phyloP scores from a whole-genome alignment of 2,329 filamentous ascomycete genomes.

The Sporothrix dimorphospora region DNA sequence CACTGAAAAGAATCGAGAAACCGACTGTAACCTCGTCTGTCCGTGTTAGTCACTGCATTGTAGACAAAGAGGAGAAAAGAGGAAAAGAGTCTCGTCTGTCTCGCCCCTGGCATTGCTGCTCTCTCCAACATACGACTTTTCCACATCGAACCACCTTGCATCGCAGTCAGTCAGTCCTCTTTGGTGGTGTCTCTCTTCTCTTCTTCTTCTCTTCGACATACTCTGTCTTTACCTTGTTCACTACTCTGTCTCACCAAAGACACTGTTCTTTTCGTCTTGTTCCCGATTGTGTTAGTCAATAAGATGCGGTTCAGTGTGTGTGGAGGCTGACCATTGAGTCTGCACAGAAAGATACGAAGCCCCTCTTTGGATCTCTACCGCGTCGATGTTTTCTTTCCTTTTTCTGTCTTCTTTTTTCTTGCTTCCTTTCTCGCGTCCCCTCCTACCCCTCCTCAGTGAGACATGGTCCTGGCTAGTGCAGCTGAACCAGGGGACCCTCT shows the following conservation, averaged over 20 bases:
- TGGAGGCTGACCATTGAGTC: no score
- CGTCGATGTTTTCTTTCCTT: not conserved
- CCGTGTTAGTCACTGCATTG: not conserved
- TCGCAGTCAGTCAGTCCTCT: not conserved
- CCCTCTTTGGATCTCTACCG: not conserved
- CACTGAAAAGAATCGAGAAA: no score
- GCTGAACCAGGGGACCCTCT: not conserved
- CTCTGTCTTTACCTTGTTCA: not conserved
- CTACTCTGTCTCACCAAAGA: no score
- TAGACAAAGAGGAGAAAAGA: not conserved
- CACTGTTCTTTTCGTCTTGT: not conserved
- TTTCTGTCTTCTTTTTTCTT: not conserved
- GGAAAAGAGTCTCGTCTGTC: not conserved
- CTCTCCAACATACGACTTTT: conserved; percentile 1
- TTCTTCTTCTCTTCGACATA: not conserved
- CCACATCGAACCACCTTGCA: conserved; percentile 7
- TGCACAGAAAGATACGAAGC: not conserved
- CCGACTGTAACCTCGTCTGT: no score
- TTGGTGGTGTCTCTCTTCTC: not conserved
- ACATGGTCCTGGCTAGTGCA: not conserved
- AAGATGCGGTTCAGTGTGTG: not conserved
- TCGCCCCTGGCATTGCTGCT: not conserved
- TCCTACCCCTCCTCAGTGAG: not conserved
- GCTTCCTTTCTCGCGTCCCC: not conserved
- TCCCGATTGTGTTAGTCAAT: not conserved